Percentiles rank a stretch among this genome's conserved stretches.
Conservation (phyloP, 495 filamentous ascomycete genomes). For the Coniosporium apollinis region DNA sequence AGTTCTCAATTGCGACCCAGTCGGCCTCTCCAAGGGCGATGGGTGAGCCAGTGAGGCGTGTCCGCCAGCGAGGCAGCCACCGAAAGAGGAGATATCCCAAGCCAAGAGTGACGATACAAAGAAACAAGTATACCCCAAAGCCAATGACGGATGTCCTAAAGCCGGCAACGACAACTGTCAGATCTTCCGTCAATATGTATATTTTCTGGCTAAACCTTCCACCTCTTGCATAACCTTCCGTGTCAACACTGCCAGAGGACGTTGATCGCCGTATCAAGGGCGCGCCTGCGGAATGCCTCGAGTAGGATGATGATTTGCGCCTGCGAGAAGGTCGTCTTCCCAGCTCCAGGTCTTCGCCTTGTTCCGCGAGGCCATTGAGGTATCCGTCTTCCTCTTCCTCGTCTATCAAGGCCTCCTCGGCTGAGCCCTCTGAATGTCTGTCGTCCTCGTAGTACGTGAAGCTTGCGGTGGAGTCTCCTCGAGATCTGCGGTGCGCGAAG, state of each 20-base stretch:
- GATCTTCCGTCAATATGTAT: constrained; percentile 81
- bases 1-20: constrained; percentile 88
- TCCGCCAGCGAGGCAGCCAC: constrained; percentile 80
- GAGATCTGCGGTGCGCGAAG: constrained; percentile 60
- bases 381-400: constrained; percentile 34
- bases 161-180: constrained; percentile 81
- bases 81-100: constrained; percentile 67
- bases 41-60: constrained; percentile 53
- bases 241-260: constrained; percentile 38
- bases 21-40: constrained; percentile 52
- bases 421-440: constrained; percentile 28
- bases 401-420: constrained; percentile 34
- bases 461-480: constrained; percentile 70
- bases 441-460: constrained; percentile 66
- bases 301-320: constrained; percentile 37
- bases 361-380: constrained; percentile 18
- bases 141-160: constrained; percentile 62
- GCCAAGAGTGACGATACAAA: constrained; percentile 59
- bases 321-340: constrained; percentile 22
- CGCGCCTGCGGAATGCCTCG: constrained; percentile 46
- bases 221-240: constrained; percentile 36
- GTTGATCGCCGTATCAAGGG: constrained; percentile 52
- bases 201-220: constrained; percentile 67
- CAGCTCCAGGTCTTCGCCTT: constrained; percentile 22
- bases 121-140: constrained; percentile 43